A percentile compares a stretch with the other conserved stretches of the same genome.
These are phyloP conservation scores for Acanthamoeba royreba DNA, from an alignment of 208 protist species.

Conservation along the genomic window DNA sequence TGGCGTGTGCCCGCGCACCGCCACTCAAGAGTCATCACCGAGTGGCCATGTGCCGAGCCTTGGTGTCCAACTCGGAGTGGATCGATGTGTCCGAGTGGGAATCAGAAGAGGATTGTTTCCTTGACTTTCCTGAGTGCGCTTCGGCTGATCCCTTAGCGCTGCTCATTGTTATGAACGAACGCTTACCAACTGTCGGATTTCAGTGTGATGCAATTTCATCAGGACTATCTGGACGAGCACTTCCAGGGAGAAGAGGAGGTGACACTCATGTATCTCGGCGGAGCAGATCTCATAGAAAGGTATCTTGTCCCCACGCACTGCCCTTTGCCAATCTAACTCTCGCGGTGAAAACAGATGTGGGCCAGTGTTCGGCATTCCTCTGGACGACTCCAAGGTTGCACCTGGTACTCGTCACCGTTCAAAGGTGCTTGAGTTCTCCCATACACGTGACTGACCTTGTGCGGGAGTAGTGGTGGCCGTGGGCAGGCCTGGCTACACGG, in stretches of 20 bases:
- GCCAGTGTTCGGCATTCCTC: background rate
- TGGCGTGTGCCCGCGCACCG: background rate
- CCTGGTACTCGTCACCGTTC: background rate
- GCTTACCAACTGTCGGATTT: background rate
- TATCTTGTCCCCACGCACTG: background rate
- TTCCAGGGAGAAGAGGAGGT: background rate
- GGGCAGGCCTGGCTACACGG: constrained; percentile 7
- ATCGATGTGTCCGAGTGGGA: background rate
- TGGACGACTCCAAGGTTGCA: background rate
- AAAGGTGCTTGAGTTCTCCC: background rate
- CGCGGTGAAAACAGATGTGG: background rate
- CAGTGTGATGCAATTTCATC: background rate
- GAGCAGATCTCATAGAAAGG: background rate
- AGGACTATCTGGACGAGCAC: background rate
- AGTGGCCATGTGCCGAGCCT: background rate
- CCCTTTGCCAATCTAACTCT: background rate
- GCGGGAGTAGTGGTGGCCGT: background rate
- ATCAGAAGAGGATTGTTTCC: background rate
- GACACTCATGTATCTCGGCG: background rate
- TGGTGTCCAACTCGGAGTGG: background rate
- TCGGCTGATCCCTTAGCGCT: background rate
- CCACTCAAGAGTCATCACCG: background rate
- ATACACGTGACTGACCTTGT: background rate
- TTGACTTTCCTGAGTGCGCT: background rate
- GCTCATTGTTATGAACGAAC: background rate